Evolutionary conservation across 208 protist species (phyloP), one percentile per base, ranked within the genome.

Genomic region (Paratrypanosoma confusum): DNA sequence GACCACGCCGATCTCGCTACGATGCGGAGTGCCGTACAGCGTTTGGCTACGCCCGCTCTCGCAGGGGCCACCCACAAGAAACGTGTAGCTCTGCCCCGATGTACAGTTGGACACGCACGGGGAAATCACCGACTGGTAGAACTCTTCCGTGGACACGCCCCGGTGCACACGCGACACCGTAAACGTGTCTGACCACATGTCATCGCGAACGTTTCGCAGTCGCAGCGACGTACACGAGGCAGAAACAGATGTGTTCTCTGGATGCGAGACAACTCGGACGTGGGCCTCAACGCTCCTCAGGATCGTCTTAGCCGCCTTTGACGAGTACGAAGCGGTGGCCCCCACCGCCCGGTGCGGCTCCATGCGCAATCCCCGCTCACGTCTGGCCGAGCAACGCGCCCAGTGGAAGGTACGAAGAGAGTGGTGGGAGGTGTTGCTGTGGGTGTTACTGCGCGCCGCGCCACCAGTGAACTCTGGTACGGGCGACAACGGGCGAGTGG

Each of bases 31-130:
- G 39, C 78, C 81, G 66, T 91, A 91, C 38, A 91, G 52, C 3
- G 81, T 91, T 46, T 87, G 77, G 39, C 77, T 87, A 16, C 81
- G 81, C 5, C 81, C 81, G 41, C 81, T 91, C 35, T 87, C 73
- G 13, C 53, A 61, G 3, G 81, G 74, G 5, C 77, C 81, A 23
- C 58, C 77, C 6, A 87, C 62, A 33, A 91, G 51, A 33, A 91
- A 87, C 3, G 81, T 52, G 51, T 87, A 87, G 54, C 81, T 87
- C 66, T 91, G 81, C 3, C 81, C 81, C 2, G 69, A 65, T 18
- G 66, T 57, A 40, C 63, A 65, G 53, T 90, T 90, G 23, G 71
- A 55, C 42, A 90, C 72, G 34, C 81, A 90, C 4, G 81, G 81
- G 11, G 77, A 73, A 2, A 90, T 53, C 25, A 90, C 77, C 27